A percentile compares a stretch with the other conserved stretches of the same genome.
These are phyloP conservation scores for Taphrina confusa DNA, from an alignment of 1,139 yeast species.

Conservation along the genomic window DNA sequence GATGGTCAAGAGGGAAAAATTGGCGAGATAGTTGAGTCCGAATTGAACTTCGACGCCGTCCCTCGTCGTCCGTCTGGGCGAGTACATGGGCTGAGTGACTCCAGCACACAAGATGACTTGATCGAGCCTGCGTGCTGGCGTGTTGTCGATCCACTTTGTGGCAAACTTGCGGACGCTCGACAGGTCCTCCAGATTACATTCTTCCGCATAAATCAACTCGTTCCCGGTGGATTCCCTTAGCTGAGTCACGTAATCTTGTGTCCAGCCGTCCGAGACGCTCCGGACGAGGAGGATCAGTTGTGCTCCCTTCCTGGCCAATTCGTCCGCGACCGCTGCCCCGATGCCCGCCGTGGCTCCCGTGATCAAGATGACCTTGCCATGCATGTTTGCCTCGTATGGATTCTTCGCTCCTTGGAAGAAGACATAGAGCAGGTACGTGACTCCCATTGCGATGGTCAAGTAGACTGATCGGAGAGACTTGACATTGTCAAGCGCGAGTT, in stretches of 20 bases:
- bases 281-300: constrained; percentile 76
- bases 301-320: constrained; percentile 79
- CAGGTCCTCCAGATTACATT: constrained; percentile 75
- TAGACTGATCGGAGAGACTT: not conserved
- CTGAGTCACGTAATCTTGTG: constrained; percentile 75
- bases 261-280: constrained; percentile 66
- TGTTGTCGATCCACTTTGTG: constrained; percentile 87
- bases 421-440: constrained; percentile 3
- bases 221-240: constrained; percentile 69
- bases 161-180: constrained; percentile 85
- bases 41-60: constrained; percentile 88
- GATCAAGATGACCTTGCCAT: constrained; percentile 80
- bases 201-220: constrained; percentile 79
- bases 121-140: constrained; percentile 87
- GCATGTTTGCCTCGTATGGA: constrained; percentile 89
- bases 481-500: not conserved
- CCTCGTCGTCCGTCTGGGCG: constrained; percentile 59
- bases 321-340: constrained; percentile 74
- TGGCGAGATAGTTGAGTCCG: constrained; percentile 78
- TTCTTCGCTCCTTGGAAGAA: constrained; percentile 47
- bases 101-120: constrained; percentile 88
- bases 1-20: constrained; percentile 74
- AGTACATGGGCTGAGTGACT: constrained; percentile 69
- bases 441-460: not conserved
- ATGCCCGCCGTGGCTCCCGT: constrained; percentile 92